Conservation (phyloP, 1,139 yeast species). For the Candida sp. region DNA sequence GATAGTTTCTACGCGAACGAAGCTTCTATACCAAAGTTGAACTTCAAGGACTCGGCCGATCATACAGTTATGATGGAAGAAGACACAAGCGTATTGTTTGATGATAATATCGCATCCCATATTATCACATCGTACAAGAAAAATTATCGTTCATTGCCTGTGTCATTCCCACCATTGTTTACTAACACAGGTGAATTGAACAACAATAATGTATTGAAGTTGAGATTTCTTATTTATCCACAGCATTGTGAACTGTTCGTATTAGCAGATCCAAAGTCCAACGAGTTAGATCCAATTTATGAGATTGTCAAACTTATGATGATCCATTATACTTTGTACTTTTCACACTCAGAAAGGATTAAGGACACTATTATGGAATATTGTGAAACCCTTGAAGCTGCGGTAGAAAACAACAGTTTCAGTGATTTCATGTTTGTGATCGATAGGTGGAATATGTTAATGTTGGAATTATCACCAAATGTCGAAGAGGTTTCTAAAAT, state of each 20-base stretch:
- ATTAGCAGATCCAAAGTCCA: constrained; percentile 45
- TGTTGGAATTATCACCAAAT: constrained; percentile 35
- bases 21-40: constrained; percentile 21
- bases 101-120: constrained; percentile 27
- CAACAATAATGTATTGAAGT: constrained; percentile 29
- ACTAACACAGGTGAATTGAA: constrained; percentile 18
- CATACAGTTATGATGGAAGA: constrained; percentile 15
- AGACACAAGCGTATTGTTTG: constrained; percentile 14
- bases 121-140: constrained; percentile 26
- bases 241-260: constrained; percentile 38
- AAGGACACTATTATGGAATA: constrained; percentile 32
- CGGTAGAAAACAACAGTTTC: constrained; percentile 34
- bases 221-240: constrained; percentile 39
- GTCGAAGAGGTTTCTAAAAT: constrained; percentile 5
- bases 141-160: constrained; percentile 32
- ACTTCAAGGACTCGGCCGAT: constrained; percentile 13
- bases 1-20: constrained; percentile 18
- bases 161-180: constrained; percentile 34
- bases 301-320: constrained; percentile 60
- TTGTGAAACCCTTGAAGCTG: constrained; percentile 25
- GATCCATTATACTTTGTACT: constrained; percentile 40
- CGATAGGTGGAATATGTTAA: constrained; percentile 42
- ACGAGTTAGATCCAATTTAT: constrained; percentile 65
- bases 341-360: constrained; percentile 34
- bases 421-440: constrained; percentile 30